Base-by-base conservation (phyloP, 225 moss, liverwort and hornwort species). In the Physcomitrellopsis africana region DNA sequence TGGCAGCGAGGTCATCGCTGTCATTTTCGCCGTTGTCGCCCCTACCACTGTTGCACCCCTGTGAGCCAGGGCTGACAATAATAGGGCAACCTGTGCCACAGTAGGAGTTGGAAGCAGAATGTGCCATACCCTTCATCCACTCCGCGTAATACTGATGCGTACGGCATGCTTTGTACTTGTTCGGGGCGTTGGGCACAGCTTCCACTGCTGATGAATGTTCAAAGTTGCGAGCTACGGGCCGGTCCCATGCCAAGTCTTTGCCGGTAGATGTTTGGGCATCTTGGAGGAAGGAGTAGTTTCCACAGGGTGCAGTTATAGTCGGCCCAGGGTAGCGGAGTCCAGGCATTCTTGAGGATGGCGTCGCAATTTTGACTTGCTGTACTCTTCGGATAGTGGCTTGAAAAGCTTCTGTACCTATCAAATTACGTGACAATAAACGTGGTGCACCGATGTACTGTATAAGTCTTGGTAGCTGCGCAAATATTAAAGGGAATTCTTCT, bases 1-100 rank as follows among this genome's bases (percentile, higher is more conserved):
- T 85, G 61, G 85, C 89, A 53, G 88, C 90, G 14, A 94, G 87
- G 60, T 85, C 85, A 23, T 90, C 94, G 77, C 86, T 87, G 44
- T 89, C 89, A 16, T 73, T 88, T 70, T 79, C 82, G 12, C 82
- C 77, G 48, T 79, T 75, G 26, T 37, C 32, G 32, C 32, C 32
- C 32, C 32, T 7, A 37, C 32, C 32, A 37, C 32, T 37, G 7
- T 37, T 37, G 32, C 32, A 37, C 32, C 72, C 57, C 22, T 79
- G 77, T 32, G 78, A 63, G 7, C 80, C 73, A 44, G 53, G 37
- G 64, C 59, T 65, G 14, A 63, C 46, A 55, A 42, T 82, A 20
- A 69, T 69, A 49, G 65, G 63, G 49, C 60, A 53, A 63, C 23
- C 72, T 10, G 53, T 43, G 37, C 46, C 7, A 13, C 44, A 56